Conservation (phyloP, 1,284 basidiomycete genomes). For the Anthracocystis walkeri region DNA sequence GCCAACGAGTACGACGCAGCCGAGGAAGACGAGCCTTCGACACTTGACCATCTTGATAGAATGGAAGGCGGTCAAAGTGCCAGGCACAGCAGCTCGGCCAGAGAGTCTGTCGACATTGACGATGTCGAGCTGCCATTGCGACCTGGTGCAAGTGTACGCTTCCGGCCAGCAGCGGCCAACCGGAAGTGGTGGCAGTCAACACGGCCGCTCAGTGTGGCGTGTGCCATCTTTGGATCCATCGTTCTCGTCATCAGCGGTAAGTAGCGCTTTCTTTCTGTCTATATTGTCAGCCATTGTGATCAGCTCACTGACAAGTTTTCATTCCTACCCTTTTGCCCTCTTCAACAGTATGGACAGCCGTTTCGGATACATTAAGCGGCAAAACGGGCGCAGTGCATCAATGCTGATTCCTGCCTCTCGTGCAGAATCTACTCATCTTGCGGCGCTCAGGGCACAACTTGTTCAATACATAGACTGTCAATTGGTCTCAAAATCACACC, state of each 20-base stretch:
- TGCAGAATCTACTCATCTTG: background rate
- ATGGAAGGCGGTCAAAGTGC: constrained; percentile 36
- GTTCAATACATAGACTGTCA: background rate
- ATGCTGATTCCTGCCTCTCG: constrained; percentile 23
- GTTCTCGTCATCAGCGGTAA: constrained; percentile 62
- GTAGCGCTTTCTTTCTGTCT: background rate
- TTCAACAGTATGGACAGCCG: constrained; percentile 47
- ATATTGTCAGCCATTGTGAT: background rate
- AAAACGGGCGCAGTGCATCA: constrained; percentile 51
- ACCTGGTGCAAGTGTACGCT: constrained; percentile 59
- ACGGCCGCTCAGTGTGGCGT: constrained; percentile 61
- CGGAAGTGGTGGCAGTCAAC: constrained; percentile 67
- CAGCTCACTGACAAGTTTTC: constrained; percentile 1
- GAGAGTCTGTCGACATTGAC: constrained; percentile 52
- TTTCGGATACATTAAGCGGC: constrained; percentile 44
- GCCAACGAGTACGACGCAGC: constrained; percentile 36
- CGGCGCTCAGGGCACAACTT: background rate
- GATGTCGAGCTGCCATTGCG: constrained; percentile 65
- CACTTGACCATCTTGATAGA: constrained; percentile 32
- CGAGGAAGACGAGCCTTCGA: constrained; percentile 37
- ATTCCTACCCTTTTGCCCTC: background rate
- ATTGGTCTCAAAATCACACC: background rate
- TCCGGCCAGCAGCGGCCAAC: constrained; percentile 49
- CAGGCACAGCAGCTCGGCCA: constrained; percentile 3
- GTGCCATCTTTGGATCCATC: constrained; percentile 63